These are phyloP conservation scores for Caryopteris hybrid DNA, from an alignment of 305 asterid species.

Conservation along the genomic window DNA sequence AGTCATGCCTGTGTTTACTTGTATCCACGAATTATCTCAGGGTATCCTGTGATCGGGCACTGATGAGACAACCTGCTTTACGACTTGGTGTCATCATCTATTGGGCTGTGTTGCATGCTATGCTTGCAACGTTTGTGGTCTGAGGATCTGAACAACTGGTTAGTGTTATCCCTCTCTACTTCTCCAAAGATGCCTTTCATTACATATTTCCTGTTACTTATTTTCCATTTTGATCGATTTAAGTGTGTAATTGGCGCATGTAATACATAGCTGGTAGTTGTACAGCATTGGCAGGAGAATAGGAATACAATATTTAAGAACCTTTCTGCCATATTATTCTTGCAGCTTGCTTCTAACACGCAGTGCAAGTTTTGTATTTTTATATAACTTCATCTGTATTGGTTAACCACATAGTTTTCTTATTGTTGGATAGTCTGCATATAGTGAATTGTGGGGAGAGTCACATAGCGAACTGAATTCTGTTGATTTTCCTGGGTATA, in stretches of 20 bases:
- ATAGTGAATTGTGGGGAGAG: neutral
- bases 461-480: no score
- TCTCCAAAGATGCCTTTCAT: neutral
- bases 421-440: neutral
- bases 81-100: constrained; percentile 84
- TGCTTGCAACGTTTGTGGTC: constrained; percentile 70
- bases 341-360: neutral
- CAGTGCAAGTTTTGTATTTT: neutral
- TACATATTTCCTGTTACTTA: neutral
- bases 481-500: neutral
- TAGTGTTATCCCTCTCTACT: constrained; percentile 21
- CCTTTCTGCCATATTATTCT: neutral
- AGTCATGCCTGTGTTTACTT: neutral
- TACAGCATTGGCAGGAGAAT: neutral
- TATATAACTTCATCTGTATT: neutral
- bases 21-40: constrained; percentile 35
- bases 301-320: neutral
- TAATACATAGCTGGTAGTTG: neutral
- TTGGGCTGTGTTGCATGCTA: constrained; percentile 87
- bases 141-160: constrained; percentile 48
- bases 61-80: constrained; percentile 94
- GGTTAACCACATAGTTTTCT: neutral
- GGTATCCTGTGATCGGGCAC: constrained; percentile 95
- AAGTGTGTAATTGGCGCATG: neutral
- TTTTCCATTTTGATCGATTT: neutral